Base-by-base conservation (phyloP, 2,329 filamentous ascomycete species). In the Sporothrix pseudoabietina region DNA sequence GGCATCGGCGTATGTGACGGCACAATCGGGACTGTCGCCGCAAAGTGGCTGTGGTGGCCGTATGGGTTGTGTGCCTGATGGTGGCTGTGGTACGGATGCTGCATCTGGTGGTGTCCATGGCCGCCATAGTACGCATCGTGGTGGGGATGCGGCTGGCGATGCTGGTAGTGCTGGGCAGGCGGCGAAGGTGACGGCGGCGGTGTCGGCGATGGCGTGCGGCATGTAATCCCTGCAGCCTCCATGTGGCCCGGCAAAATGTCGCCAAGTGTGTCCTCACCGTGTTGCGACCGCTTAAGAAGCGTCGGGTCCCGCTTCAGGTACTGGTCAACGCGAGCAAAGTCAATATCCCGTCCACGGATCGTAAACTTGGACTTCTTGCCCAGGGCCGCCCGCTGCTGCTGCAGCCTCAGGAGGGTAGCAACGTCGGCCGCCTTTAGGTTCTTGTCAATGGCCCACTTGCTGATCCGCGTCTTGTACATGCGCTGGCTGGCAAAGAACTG, bases 381-480 rank as follows among this genome's bases (percentile, higher is more conserved):
- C 2, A 68, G 52, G 7, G 74, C 72, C 6, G 77, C 76, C 8
- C 79, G 78, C 35, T 77, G 73, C 47, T 77, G 75, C 52, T 78
- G 76, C 22, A 80, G 59, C 19, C 74, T 74, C 8, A 78, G 68
- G 74, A 80, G 77, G 41, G 76, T 73, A 39, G 77, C 75, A 1
- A 80, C 79, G 72, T 80, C 77, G n/a, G 75, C 63, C 0, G 76
- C 77, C 74, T 79, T 80, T 72, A 79, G 76, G 72, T 80, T 80
- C 75, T 81, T 81, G 66, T 79, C 76, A 8, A 81, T 75, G 2
- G 76, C 78, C 80, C 80, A 81, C 49, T 78, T 78, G 74, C 77
- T 79, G 73, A 81, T 79, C 16, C 80, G 77, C 1, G 78, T 79
- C 69, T 80, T 79, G 77, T 80, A 81, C 80, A 81, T 81, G 8